These are phyloP conservation scores for carrot (Daucus carota) DNA, from an alignment of 129 eudicot genomes.

Conservation along the genomic window DH1_v3.0 NC_030383.2:9447501-9448000, in stretches of 20 bases:
- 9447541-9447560: background rate
- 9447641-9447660: background rate
- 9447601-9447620: too few relatives aligned
- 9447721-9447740: background rate
- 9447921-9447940: background rate
- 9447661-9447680: background rate
- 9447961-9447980: constrained; percentile 51
- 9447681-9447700: background rate
- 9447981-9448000: constrained; percentile 51
- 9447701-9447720: background rate
- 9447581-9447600: background rate
- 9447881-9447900: background rate
- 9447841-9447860: background rate
- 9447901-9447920: background rate
- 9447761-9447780: background rate
- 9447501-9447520: background rate
- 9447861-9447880: background rate
- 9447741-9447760: background rate
- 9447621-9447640: background rate
- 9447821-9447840: background rate
- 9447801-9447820: background rate
- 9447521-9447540: background rate
- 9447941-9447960: background rate
- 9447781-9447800: background rate
- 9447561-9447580: background rate